phyloP scores from a whole-genome alignment of 306 rosid species.

The Datisca glomerata region DNA sequence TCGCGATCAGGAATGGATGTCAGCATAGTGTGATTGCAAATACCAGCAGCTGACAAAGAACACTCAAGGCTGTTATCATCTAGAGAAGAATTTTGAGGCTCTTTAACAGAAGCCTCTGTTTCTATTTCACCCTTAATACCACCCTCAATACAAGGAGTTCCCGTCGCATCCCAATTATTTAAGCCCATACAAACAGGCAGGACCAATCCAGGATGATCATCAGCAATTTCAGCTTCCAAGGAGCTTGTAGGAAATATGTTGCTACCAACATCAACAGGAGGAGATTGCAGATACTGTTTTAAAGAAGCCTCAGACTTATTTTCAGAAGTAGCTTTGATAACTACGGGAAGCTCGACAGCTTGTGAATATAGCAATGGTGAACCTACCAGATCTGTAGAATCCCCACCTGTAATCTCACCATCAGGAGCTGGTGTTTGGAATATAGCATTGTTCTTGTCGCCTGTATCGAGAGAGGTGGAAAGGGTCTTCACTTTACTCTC shows the following conservation, averaged over 20 bases:
- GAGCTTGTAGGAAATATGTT: constrained; percentile 17
- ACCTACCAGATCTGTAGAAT: constrained; percentile 12
- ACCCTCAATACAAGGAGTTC: constrained; percentile 3
- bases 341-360: constrained; percentile 15
- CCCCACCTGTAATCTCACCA: constrained; percentile 18
- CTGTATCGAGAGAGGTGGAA: constrained; percentile 17
- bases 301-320: constrained; percentile 21
- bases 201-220: constrained; percentile 9
- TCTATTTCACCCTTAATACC: constrained; percentile 3
- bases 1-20: not conserved
- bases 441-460: constrained; percentile 17
- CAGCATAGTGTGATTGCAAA: constrained; percentile 1
- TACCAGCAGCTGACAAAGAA: constrained; percentile 7
- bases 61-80: constrained; percentile 5
- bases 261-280: constrained; percentile 16
- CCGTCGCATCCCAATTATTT: not conserved
- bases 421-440: constrained; percentile 17
- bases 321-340: constrained; percentile 15
- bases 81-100: constrained; percentile 3
- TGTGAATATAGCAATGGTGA: constrained; percentile 21
- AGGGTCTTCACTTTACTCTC: constrained; percentile 18
- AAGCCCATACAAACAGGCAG: constrained; percentile 2
- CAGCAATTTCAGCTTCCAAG: constrained; percentile 13
- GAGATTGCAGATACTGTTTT: constrained; percentile 25
- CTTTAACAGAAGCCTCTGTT: constrained; percentile 7